Conservation (phyloP, 2,329 filamentous ascomycete species). For the Penicillium brasilianum region DNA sequence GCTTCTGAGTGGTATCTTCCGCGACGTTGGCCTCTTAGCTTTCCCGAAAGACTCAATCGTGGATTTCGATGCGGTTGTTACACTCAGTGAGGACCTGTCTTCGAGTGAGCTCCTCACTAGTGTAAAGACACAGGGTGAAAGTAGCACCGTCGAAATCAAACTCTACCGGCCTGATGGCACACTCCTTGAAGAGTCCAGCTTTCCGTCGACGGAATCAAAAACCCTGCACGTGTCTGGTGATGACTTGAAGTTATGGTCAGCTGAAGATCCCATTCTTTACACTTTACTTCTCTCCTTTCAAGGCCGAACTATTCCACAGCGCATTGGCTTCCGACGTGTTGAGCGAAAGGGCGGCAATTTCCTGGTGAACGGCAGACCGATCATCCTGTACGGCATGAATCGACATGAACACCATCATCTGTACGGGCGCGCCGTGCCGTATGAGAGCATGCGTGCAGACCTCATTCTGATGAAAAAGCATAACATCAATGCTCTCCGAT, state of each 20-base stretch:
- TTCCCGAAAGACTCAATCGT: constrained; percentile 51
- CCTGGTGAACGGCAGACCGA: constrained; percentile 65
- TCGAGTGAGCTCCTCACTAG: constrained; percentile 42
- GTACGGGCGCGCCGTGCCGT: constrained; percentile 66
- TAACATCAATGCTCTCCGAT: constrained; percentile 73
- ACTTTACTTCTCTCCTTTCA: constrained; percentile 50
- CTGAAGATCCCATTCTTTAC: constrained; percentile 69
- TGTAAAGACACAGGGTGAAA: constrained; percentile 60
- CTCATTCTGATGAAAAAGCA: constrained; percentile 71
- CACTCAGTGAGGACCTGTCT: constrained; percentile 13
- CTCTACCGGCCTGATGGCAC: constrained; percentile 1
- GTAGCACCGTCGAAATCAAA: constrained; percentile 44
- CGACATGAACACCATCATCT: constrained; percentile 72
- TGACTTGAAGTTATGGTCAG: constrained; percentile 70
- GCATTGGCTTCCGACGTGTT: constrained; percentile 67
- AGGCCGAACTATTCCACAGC: constrained; percentile 45
- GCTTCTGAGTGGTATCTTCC: constrained; percentile 61
- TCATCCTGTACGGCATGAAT: constrained; percentile 69
- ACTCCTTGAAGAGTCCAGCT: constrained; percentile 1
- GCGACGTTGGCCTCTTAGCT: constrained; percentile 66
- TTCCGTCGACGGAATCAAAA: background rate
- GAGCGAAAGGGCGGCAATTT: constrained; percentile 61
- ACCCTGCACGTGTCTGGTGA: constrained; percentile 37
- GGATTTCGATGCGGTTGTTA: constrained; percentile 59
- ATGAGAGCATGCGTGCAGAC: constrained; percentile 66